Base-by-base conservation (phyloP, 1,284 basidiomycete genomes). In the Gyrodon tennesseensis region DNA sequence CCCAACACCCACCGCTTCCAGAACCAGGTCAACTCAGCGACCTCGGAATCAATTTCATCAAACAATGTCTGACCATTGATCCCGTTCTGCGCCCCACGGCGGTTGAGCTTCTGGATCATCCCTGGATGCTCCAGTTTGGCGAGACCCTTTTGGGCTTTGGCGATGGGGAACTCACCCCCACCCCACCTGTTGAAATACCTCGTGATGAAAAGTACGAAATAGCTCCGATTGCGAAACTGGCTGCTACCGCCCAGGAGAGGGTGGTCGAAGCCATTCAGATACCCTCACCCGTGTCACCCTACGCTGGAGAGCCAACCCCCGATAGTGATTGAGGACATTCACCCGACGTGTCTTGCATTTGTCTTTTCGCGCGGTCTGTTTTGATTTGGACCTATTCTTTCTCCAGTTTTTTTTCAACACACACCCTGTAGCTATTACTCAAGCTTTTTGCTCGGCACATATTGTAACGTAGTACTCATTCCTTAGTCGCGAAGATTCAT, bases 1-100 rank as follows among this genome's bases (percentile, higher is more conserved):
- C 94, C 12, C 93, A 99, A 74, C 94, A 97, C 74, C 97, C 97
- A 13, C 96, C 95, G 5, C 80, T 99, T 19, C 97, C 97, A 3
- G 95, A 98, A 67, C 86, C 92, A 7, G 87, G 87, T 58, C 94
- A 99, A 78, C 86, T 99, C 48, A 92, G 93, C 72, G 89, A 91
- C 49, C 77, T 91, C 55, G 97, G 97, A 37, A 96, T 98, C 75
- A 90, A 91, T 76, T 99, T 99, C 77, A 94, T 98, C 77, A 89
- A 93, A 63, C 87, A 90, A 72, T 98, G 96, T 77, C 80, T 99
- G 41, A 93, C 86, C 16, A 92, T 99, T 64, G 94, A 98, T 73
- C 89, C 96, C 0, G 81, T 90, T 73, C 80, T 85, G 65, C 86
- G 97, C 53, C 96, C 97, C 0, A 88, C 90, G 9, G 95, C 97